A percentile compares a stretch with the other conserved stretches of the same genome.
Evolutionary conservation across 495 filamentous ascomycete species (phyloP).

Genomic region (Aspergillus funiculosus): DNA sequence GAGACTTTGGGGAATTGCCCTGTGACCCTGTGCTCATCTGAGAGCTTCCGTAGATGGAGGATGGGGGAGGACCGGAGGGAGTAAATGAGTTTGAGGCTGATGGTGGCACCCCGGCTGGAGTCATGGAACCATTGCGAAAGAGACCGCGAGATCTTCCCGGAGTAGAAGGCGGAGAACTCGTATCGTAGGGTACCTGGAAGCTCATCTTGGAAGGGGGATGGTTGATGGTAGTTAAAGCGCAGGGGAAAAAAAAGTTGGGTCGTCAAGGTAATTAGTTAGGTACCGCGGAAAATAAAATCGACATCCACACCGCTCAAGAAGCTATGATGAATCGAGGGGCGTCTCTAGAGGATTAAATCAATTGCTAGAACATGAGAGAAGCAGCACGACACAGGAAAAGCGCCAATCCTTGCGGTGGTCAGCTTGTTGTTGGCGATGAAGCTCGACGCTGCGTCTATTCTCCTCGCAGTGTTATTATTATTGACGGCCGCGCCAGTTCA

Average conservation of each 20-base stretch:
- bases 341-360: not conserved
- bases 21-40: slow-evolving; percentile 46
- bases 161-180: slow-evolving; percentile 33
- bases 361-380: not conserved
- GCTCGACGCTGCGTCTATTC: slow-evolving; percentile 4
- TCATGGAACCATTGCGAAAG: slow-evolving; percentile 60
- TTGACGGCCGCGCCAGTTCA: not conserved
- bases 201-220: slow-evolving; percentile 26
- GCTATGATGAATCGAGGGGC: not conserved
- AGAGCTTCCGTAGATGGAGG: slow-evolving; percentile 60
- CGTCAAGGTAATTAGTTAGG: not conserved
- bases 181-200: slow-evolving; percentile 36
- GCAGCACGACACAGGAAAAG: not conserved
- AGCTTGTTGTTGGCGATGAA: slow-evolving; percentile 1
- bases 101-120: slow-evolving; percentile 70
- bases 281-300: slow-evolving; percentile 2
- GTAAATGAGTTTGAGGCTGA: slow-evolving; percentile 65
- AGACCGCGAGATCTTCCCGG: slow-evolving; percentile 40
- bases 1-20: slow-evolving; percentile 29
- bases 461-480: slow-evolving; percentile 6
- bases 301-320: not conserved
- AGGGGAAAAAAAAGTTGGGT: not conserved
- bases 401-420: not conserved
- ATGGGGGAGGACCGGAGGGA: slow-evolving; percentile 62
- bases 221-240: not conserved